Conservation (phyloP, 2,329 filamentous ascomycete genomes). For the Aspergillus arachidicola region DNA sequence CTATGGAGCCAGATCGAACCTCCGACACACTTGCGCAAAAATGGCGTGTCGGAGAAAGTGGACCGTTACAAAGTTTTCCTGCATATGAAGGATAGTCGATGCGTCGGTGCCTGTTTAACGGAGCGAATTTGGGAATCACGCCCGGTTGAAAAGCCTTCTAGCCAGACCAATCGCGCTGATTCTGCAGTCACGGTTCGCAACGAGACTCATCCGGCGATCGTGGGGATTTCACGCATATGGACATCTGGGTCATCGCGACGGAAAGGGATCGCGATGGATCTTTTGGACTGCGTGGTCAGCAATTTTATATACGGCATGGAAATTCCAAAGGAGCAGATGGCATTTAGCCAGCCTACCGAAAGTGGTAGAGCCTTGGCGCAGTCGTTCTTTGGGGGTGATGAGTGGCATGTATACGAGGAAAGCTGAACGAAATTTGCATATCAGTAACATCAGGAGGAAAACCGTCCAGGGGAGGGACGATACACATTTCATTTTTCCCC, state of each 20-base stretch:
- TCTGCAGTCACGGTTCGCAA: constrained; percentile 51
- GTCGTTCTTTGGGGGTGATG: constrained; percentile 59
- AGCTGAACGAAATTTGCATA: constrained; percentile 27
- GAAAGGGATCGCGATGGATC: constrained; percentile 58
- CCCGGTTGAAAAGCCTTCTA: constrained; percentile 45
- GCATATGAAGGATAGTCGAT: constrained; percentile 63
- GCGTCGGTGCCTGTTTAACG: constrained; percentile 63
- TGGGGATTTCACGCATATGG: constrained; percentile 69
- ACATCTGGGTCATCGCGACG: constrained; percentile 59
- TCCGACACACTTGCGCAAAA: constrained; percentile 39
- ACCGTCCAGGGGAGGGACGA: not conserved
- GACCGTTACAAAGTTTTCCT: constrained; percentile 64
- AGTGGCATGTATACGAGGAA: constrained; percentile 63
- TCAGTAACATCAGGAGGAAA: constrained; percentile 5
- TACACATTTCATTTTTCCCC: constrained; percentile 7
- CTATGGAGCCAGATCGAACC: constrained; percentile 57
- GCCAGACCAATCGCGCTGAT: constrained; percentile 28
- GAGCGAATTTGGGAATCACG: constrained; percentile 63
- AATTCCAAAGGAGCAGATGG: constrained; percentile 58
- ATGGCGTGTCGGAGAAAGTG: constrained; percentile 38
- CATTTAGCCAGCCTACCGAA: constrained; percentile 68
- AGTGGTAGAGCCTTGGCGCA: constrained; percentile 60
- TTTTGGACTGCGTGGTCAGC: constrained; percentile 59
- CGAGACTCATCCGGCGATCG: constrained; percentile 50
- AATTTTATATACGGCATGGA: constrained; percentile 60